Evolutionary conservation across 2,329 filamentous ascomycete species (phyloP).

Genomic region (Monosporascus sp.): DNA sequence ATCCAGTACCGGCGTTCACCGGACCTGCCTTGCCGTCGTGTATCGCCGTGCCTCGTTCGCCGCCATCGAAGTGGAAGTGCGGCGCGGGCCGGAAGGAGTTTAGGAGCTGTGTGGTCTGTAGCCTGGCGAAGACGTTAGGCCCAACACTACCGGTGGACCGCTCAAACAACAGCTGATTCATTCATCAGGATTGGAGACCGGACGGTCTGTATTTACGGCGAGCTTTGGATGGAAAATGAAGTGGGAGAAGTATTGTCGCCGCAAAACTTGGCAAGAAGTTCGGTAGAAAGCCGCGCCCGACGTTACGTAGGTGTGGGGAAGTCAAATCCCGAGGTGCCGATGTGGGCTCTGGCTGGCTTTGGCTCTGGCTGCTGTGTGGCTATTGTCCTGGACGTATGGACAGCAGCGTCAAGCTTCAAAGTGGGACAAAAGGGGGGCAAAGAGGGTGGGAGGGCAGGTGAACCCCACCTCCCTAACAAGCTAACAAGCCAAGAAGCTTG

Average conservation of each 20-base stretch:
- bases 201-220: conserved; percentile 1
- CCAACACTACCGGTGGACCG: conserved; percentile 66
- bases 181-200: conserved; percentile 27
- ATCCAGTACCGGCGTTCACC: conserved; percentile 24
- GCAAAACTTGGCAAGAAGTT: background rate
- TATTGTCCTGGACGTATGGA: too few relatives aligned
- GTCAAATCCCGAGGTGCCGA: background rate
- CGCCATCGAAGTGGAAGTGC: conserved; percentile 66
- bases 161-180: conserved; percentile 72
- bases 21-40: conserved; percentile 18
- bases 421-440: too few relatives aligned
- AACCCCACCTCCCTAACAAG: too few relatives aligned
- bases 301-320: background rate
- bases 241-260: background rate
- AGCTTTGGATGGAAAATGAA: background rate
- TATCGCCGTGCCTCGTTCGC: conserved; percentile 34
- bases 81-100: conserved; percentile 64
- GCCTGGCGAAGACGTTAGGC: conserved; percentile 59
- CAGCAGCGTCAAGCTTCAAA: too few relatives aligned
- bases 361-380: background rate
- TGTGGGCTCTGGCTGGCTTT: background rate
- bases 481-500: too few relatives aligned
- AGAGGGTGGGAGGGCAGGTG: too few relatives aligned
- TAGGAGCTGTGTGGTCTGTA: conserved; percentile 61
- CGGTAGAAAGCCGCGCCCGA: background rate